phyloP scores from a whole-genome alignment of 2,329 filamentous ascomycete species.

The Penicillium sp. region DNA sequence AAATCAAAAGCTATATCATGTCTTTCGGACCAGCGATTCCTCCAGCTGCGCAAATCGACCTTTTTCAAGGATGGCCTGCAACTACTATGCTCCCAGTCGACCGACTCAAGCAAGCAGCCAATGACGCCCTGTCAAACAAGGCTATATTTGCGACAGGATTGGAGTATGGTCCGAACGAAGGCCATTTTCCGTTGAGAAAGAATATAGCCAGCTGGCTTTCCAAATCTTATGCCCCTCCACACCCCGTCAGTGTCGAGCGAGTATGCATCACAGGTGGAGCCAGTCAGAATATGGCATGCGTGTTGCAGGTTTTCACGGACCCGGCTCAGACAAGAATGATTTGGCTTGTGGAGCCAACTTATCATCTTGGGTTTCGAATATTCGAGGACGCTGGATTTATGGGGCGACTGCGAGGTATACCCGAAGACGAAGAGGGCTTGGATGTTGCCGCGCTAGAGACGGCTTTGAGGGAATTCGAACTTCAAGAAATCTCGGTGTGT shows the following conservation, averaged over 20 bases:
- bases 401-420: conserved; percentile 65
- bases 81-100: conserved; percentile 64
- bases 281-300: conserved; percentile 73
- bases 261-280: conserved; percentile 83
- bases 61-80: conserved; percentile 48
- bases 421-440: conserved; percentile 76
- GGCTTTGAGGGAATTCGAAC: conserved; percentile 52
- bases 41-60: conserved; percentile 34
- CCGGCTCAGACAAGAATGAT: conserved; percentile 69
- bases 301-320: conserved; percentile 78
- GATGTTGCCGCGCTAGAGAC: conserved; percentile 62
- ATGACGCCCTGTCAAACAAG: conserved; percentile 61
- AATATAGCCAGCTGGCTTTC: conserved; percentile 70
- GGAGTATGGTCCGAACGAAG: conserved; percentile 75
- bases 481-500: background rate
- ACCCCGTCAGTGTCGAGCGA: conserved; percentile 53
- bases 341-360: conserved; percentile 78
- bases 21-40: background rate
- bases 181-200: conserved; percentile 66
- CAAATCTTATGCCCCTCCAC: conserved; percentile 54
- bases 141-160: conserved; percentile 61
- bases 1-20: background rate
- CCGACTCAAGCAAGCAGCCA: conserved; percentile 61
- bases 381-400: conserved; percentile 77
- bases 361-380: conserved; percentile 75